These are phyloP conservation scores for Penicillium nucicola DNA, from an alignment of 495 filamentous ascomycete genomes.

Conservation along the genomic window DNA sequence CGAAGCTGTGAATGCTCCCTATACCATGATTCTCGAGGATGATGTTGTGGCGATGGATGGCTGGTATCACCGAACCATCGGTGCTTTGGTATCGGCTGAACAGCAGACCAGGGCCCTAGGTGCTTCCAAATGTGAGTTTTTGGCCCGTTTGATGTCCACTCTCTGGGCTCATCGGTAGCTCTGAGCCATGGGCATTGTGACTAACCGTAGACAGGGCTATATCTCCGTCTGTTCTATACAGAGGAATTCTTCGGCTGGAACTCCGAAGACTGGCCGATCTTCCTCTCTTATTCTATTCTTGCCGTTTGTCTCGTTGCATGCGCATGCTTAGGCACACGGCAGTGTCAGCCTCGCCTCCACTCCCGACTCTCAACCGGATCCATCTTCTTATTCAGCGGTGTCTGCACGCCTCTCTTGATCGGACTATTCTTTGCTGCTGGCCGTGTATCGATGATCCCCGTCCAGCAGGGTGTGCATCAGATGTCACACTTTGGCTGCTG, in stretches of 20 bases:
- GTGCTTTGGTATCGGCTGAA: slow-evolving; percentile 34
- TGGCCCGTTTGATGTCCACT: not conserved
- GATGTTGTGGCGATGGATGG: slow-evolving; percentile 48
- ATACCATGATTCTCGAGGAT: slow-evolving; percentile 51
- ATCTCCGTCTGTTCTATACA: slow-evolving; percentile 57
- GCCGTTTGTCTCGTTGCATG: slow-evolving; percentile 8
- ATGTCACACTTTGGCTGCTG: slow-evolving; percentile 55
- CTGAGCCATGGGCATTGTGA: too few relatives aligned
- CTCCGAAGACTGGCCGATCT: slow-evolving; percentile 43
- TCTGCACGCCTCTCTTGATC: slow-evolving; percentile 29
- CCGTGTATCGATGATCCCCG: slow-evolving; percentile 32
- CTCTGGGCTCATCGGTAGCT: too few relatives aligned
- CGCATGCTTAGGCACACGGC: slow-evolving; percentile 6
- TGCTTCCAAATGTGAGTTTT: slow-evolving; percentile 20
- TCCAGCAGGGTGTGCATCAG: slow-evolving; percentile 35
- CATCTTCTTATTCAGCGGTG: slow-evolving; percentile 7
- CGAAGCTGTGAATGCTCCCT: slow-evolving; percentile 29
- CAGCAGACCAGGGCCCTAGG: slow-evolving; percentile 20
- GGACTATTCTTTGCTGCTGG: slow-evolving; percentile 33
- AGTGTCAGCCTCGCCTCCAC: not conserved
- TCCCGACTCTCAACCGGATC: slow-evolving; percentile 13
- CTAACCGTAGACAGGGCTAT: slow-evolving; percentile 29
- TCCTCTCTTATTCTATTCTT: slow-evolving; percentile 28
- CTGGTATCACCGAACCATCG: slow-evolving; percentile 44
- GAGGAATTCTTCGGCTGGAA: slow-evolving; percentile 53